phyloP scores from a whole-genome alignment of 2,329 filamentous ascomycete species.

The Xylariaceae sp. region DNA sequence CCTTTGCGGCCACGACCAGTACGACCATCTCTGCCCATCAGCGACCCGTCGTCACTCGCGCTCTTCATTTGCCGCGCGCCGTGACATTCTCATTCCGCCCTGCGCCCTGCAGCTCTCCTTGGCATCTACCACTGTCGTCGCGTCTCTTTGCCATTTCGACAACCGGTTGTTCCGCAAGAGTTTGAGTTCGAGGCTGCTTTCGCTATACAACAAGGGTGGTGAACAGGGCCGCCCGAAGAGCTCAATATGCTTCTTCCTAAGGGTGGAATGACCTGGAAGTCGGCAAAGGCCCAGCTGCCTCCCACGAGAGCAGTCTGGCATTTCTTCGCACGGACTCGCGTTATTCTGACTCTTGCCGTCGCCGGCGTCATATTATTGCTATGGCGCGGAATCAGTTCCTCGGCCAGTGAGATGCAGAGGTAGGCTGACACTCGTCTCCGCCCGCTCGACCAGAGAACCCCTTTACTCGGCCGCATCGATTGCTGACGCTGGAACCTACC shows the following conservation, averaged over 20 bases:
- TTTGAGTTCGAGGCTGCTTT: too few relatives aligned
- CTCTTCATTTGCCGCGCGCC: too few relatives aligned
- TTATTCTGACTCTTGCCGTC: conserved; percentile 69
- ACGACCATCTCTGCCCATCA: too few relatives aligned
- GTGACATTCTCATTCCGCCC: too few relatives aligned
- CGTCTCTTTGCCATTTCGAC: too few relatives aligned
- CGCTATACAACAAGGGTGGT: conserved; percentile 32
- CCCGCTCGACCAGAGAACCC: not conserved
- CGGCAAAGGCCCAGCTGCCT: conserved; percentile 73
- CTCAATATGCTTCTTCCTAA: conserved; percentile 81
- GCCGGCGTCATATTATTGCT: conserved; percentile 70
- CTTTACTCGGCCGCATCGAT: conserved; percentile 1
- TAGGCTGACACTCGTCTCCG: conserved; percentile 37
- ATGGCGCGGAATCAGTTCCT: conserved; percentile 81
- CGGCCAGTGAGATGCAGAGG: conserved; percentile 88
- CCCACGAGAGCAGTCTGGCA: conserved; percentile 68
- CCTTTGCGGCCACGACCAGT: too few relatives aligned
- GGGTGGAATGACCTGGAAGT: conserved; percentile 89
- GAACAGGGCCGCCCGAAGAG: conserved; percentile 37
- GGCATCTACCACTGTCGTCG: too few relatives aligned
- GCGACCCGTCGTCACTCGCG: too few relatives aligned
- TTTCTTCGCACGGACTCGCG: conserved; percentile 71
- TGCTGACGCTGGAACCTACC: conserved; percentile 19
- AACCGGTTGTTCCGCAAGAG: too few relatives aligned
- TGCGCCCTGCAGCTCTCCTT: too few relatives aligned